Conservation (phyloP, 73 alveolate species). For the Paramecium sexaurelia region DNA sequence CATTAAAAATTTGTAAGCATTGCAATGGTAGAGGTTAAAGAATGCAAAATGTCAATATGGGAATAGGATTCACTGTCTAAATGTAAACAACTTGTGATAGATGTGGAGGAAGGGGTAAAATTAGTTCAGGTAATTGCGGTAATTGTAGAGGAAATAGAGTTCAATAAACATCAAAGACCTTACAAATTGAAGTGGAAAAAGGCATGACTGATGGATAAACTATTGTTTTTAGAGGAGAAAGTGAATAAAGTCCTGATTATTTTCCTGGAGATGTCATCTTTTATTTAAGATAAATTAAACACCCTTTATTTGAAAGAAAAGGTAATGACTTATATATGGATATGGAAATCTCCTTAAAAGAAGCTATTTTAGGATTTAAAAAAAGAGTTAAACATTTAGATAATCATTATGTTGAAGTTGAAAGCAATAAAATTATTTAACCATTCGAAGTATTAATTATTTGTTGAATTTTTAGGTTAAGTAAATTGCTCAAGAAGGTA, state of each 20-base stretch:
- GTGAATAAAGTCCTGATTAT: constrained; percentile 92
- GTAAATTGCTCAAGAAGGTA: constrained; percentile 90
- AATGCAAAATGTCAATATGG: constrained; percentile 83
- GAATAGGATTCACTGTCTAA: constrained; percentile 91
- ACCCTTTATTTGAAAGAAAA: constrained; percentile 83
- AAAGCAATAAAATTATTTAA: constrained; percentile 84
- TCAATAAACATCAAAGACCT: constrained; percentile 77
- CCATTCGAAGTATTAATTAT: constrained; percentile 70
- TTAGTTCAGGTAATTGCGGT: constrained; percentile 84
- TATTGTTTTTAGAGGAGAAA: constrained; percentile 90
- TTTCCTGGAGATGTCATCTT: constrained; percentile 96
- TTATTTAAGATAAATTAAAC: constrained; percentile 77
- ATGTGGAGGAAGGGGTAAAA: constrained; percentile 94
- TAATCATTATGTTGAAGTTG: constrained; percentile 88
- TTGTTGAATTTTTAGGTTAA: constrained; percentile 68
- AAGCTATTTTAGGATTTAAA: constrained; percentile 93
- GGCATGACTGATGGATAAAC: constrained; percentile 95
- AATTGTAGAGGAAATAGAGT: constrained; percentile 93
- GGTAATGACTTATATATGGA: constrained; percentile 85
- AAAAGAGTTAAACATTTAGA: constrained; percentile 91
- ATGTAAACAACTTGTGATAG: constrained; percentile 91
- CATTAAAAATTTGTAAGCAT: constrained; percentile 87
- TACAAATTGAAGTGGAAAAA: constrained; percentile 82
- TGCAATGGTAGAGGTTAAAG: constrained; percentile 94
- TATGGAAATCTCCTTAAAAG: constrained; percentile 82